phyloP scores from a whole-genome alignment of 108 stramenopile genomes.

The Skeletonema costatum region DNA sequence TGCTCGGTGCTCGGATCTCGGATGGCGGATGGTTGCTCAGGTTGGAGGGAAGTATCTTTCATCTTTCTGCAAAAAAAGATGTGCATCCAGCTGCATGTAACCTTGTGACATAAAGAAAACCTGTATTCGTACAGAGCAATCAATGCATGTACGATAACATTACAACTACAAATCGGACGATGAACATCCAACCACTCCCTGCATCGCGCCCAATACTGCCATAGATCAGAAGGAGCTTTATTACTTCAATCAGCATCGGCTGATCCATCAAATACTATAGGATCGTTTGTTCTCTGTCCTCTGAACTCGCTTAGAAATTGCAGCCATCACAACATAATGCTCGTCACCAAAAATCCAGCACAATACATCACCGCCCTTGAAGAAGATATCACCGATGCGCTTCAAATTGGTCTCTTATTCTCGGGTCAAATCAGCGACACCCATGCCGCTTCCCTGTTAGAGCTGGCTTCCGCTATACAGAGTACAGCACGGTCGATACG shows the following conservation, averaged over 20 bases:
- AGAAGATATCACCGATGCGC: constrained; percentile 13
- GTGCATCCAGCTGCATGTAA: neutral
- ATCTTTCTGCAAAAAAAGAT: neutral
- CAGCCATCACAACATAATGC: neutral
- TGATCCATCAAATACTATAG: neutral
- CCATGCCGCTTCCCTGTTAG: constrained; percentile 6
- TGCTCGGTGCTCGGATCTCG: too few species aligned
- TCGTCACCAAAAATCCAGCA: constrained; percentile 34
- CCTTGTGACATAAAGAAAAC: neutral
- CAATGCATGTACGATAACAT: too few species aligned
- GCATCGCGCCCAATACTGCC: too few species aligned
- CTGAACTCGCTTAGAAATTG: too few species aligned
- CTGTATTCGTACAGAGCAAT: too few species aligned
- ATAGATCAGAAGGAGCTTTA: too few species aligned
- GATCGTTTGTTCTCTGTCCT: too few species aligned
- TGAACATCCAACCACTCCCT: too few species aligned
- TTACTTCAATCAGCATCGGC: neutral
- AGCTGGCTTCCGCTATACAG: constrained; percentile 14
- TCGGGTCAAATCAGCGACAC: constrained; percentile 8
- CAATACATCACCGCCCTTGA: constrained; percentile 28
- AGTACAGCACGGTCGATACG: constrained; percentile 19
- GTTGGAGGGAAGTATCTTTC: too few species aligned
- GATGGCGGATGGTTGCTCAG: too few species aligned
- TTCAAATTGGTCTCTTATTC: constrained; percentile 32
- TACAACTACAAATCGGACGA: too few species aligned